These are phyloP conservation scores for Fusarium sp. DNA, from an alignment of 2,329 filamentous ascomycete species.

Conservation along the genomic window DNA sequence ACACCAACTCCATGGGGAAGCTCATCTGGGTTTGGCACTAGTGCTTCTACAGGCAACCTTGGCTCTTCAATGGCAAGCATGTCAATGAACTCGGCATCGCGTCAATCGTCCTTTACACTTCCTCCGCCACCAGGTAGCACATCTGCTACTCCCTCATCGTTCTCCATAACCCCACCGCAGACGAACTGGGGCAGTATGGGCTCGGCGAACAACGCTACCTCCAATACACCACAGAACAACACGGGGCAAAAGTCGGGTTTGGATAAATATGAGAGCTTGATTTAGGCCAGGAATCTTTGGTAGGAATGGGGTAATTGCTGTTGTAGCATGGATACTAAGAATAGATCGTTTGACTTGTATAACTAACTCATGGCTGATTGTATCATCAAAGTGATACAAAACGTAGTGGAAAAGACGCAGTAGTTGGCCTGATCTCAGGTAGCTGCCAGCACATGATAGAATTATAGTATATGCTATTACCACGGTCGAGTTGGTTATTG, in stretches of 20 bases:
- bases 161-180: constrained; percentile 62
- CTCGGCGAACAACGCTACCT: constrained; percentile 9
- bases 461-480: neutral
- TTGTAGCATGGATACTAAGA: constrained; percentile 8
- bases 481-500: neutral
- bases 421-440: neutral
- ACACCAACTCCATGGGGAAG: constrained; percentile 66
- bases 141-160: constrained; percentile 54
- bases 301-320: neutral
- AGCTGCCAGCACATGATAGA: neutral
- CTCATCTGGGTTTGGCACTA: constrained; percentile 49
- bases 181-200: constrained; percentile 46
- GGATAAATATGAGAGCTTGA: constrained; percentile 76
- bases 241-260: constrained; percentile 64
- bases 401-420: neutral
- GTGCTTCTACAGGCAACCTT: constrained; percentile 50
- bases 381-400: neutral
- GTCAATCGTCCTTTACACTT: constrained; percentile 67
- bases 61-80: constrained; percentile 62
- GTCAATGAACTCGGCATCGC: constrained; percentile 60
- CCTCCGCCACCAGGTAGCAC: constrained; percentile 64
- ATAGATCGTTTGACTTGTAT: constrained; percentile 22
- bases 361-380: neutral
- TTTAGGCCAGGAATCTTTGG: constrained; percentile 56
- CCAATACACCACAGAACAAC: constrained; percentile 37